Percentiles rank a stretch among this genome's conserved stretches.
These are phyloP conservation scores for Salix purpurea DNA, from an alignment of 345 rosid species.

Conservation along the genomic window DNA sequence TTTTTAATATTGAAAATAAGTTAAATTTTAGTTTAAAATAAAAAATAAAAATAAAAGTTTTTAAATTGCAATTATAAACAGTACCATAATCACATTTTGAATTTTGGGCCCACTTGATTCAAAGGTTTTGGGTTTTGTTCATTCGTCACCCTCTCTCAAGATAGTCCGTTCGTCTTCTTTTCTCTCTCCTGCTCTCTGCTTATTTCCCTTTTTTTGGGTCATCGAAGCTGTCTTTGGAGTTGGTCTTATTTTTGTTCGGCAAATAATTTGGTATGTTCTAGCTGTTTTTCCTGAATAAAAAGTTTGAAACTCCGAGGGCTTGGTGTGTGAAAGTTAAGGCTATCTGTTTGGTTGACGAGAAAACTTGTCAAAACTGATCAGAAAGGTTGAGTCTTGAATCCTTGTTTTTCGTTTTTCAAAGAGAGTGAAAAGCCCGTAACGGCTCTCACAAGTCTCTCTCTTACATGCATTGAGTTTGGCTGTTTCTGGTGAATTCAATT, in stretches of 20 bases:
- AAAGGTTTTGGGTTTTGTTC: not conserved
- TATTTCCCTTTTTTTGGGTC: not conserved
- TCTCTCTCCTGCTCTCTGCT: too few relatives aligned
- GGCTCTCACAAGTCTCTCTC: not conserved
- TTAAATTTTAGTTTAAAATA: too few relatives aligned
- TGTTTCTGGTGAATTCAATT: slow-evolving; percentile 6
- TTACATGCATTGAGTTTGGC: slow-evolving; percentile 4
- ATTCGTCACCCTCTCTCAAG: not conserved
- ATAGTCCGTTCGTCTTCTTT: not conserved
- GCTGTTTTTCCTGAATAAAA: not conserved
- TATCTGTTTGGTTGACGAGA: not conserved
- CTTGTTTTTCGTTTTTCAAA: not conserved
- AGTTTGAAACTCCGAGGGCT: not conserved
- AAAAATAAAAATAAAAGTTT: too few relatives aligned
- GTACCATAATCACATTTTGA: not conserved
- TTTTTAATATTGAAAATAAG: too few relatives aligned
- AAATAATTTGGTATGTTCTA: not conserved
- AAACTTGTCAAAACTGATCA: not conserved
- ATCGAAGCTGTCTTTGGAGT: not conserved
- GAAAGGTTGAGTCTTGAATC: not conserved
- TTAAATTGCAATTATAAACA: too few relatives aligned
- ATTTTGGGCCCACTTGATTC: not conserved
- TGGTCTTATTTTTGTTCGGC: not conserved
- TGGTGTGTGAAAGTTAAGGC: not conserved
- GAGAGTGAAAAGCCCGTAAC: not conserved